These are phyloP conservation scores for Dendryphion nanum DNA, from an alignment of 2,329 filamentous ascomycete genomes.

Conservation along the genomic window DNA sequence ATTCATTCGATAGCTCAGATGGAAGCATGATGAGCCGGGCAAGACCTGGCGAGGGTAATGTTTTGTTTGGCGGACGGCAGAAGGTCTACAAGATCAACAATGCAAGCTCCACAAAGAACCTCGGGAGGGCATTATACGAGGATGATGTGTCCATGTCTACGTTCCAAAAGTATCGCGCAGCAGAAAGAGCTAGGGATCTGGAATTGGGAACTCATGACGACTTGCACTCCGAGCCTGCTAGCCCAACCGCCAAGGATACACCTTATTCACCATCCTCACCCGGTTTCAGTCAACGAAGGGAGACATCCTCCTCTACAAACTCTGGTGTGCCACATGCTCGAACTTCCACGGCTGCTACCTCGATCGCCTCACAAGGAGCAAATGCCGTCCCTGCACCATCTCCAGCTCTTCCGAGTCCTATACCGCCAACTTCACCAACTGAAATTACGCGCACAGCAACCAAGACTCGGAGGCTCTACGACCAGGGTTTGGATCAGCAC, in stretches of 20 bases:
- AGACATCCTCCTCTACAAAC: slow-evolving; percentile 80
- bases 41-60: slow-evolving; percentile 84
- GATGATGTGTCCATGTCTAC: slow-evolving; percentile 80
- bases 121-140: slow-evolving; percentile 71
- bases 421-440: slow-evolving; percentile 26
- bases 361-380: slow-evolving; percentile 69
- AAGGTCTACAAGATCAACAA: slow-evolving; percentile 85
- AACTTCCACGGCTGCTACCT: slow-evolving; percentile 85
- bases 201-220: slow-evolving; percentile 17
- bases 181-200: slow-evolving; percentile 46
- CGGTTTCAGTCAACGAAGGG: slow-evolving; percentile 72
- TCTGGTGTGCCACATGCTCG: slow-evolving; percentile 66
- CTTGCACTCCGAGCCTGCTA: slow-evolving; percentile 46
- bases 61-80: slow-evolving; percentile 89
- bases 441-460: slow-evolving; percentile 64
- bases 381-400: slow-evolving; percentile 36
- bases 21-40: slow-evolving; percentile 81
- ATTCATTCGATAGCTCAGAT: slow-evolving; percentile 69
- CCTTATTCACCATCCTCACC: slow-evolving; percentile 55
- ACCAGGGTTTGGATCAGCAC: slow-evolving; percentile 76
- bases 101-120: slow-evolving; percentile 42
- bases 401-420: slow-evolving; percentile 19
- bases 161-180: slow-evolving; percentile 73
- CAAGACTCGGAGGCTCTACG: slow-evolving; percentile 75
- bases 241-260: slow-evolving; percentile 38